Percentiles rank a stretch among this genome's conserved stretches.
Conservation (phyloP, 1,284 basidiomycete species). For the Tylopilus orsonianus region DNA sequence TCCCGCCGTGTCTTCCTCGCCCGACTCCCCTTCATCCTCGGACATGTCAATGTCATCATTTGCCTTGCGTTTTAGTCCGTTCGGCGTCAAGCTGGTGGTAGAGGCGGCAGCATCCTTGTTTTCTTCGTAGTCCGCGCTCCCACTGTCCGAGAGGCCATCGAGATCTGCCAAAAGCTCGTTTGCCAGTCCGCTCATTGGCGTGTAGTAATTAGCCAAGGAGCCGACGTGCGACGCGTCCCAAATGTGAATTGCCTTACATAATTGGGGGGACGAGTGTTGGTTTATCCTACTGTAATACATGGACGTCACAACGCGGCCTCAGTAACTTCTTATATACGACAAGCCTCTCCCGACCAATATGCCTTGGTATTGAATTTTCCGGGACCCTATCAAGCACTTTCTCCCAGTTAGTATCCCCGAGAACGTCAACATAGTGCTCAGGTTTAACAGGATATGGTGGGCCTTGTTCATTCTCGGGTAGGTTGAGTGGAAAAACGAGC, state of each 20-base stretch:
- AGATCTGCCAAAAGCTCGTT: constrained; percentile 89
- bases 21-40: constrained; percentile 46
- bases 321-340: constrained; percentile 17
- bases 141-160: constrained; percentile 70
- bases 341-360: constrained; percentile 28
- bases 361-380: constrained; percentile 38
- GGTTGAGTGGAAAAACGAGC: constrained; percentile 53
- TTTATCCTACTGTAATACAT: too few species aligned
- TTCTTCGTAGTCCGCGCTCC: constrained; percentile 55
- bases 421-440: constrained; percentile 55
- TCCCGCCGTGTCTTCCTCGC: constrained; percentile 40
- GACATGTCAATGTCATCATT: constrained; percentile 52
- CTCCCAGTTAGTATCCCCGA: constrained; percentile 54
- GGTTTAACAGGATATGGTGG: constrained; percentile 65
- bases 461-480: constrained; percentile 48
- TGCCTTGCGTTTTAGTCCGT: constrained; percentile 62
- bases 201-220: background rate
- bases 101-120: constrained; percentile 34
- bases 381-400: constrained; percentile 56
- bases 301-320: too few species aligned
- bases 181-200: constrained; percentile 70
- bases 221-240: background rate
- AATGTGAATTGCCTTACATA: constrained; percentile 11
- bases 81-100: constrained; percentile 35
- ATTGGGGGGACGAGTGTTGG: background rate